phyloP scores from a whole-genome alignment of 1,139 yeast species.

The Eremothecium gossypii region DNA sequence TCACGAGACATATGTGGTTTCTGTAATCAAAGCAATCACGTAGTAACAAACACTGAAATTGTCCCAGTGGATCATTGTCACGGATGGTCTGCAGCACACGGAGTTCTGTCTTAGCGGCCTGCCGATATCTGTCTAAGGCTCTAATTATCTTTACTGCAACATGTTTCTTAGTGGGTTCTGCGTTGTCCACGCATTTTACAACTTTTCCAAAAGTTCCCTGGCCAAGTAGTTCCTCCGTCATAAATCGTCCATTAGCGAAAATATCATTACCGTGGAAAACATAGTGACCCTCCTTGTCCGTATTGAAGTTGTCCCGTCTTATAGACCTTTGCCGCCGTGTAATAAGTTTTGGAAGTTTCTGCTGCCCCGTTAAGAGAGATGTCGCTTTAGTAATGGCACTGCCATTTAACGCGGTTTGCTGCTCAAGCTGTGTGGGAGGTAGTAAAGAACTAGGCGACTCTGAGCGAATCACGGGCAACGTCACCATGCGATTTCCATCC shows the following conservation, averaged over 20 bases:
- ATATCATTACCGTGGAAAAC: constrained; percentile 50
- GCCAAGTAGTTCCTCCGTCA: constrained; percentile 64
- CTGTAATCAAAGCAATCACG: constrained; percentile 88
- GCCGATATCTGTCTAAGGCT: constrained; percentile 69
- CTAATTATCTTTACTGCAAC: constrained; percentile 90
- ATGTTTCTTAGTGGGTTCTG: constrained; percentile 33
- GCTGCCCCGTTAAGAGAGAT: not conserved
- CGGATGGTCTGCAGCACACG: constrained; percentile 64
- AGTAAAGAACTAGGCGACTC: constrained; percentile 12
- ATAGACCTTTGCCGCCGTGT: not conserved
- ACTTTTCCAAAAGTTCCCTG: constrained; percentile 99
- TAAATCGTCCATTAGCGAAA: constrained; percentile 60
- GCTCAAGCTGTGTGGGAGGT: not conserved
- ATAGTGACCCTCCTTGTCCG: constrained; percentile 80
- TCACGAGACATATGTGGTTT: constrained; percentile 89
- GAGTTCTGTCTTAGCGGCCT: constrained; percentile 79
- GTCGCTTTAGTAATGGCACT: not conserved
- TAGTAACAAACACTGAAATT: constrained; percentile 31
- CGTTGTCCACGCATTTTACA: constrained; percentile 58
- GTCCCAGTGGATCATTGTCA: constrained; percentile 45
- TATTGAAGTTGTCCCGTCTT: constrained; percentile 17
- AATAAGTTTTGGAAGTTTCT: not conserved
- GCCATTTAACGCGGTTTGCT: not conserved
- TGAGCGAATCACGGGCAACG: constrained; percentile 18
- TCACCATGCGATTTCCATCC: constrained; percentile 23